Evolutionary conservation across 805 yeast genomes (phyloP).

Genomic region (Metschnikowia arizonensis): DNA sequence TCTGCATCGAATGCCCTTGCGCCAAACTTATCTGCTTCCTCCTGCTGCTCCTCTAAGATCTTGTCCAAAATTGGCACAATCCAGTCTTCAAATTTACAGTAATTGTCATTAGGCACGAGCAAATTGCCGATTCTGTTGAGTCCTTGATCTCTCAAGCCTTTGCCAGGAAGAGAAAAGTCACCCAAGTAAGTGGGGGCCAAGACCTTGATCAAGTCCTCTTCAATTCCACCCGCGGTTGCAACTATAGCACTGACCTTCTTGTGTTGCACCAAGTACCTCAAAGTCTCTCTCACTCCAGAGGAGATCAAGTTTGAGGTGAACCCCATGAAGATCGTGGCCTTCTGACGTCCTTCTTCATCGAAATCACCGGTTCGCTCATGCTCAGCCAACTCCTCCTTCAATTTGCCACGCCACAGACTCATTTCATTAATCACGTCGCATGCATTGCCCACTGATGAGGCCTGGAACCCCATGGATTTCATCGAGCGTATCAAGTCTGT

Average conservation of each 20-base stretch:
- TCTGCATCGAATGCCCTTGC: slow-evolving; percentile 57
- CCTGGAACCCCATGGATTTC: slow-evolving; percentile 98
- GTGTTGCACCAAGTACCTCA: slow-evolving; percentile 85
- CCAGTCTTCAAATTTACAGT: slow-evolving; percentile 98
- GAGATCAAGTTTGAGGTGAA: slow-evolving; percentile 94
- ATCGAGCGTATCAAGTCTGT: slow-evolving; percentile 72
- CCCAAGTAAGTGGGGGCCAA: slow-evolving; percentile 96
- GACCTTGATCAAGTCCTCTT: slow-evolving; percentile 94
- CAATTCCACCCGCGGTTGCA: slow-evolving; percentile 97
- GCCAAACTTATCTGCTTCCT: slow-evolving; percentile 48
- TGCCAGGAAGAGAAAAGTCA: slow-evolving; percentile 80
- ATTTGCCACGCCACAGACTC: slow-evolving; percentile 91
- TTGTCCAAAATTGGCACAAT: slow-evolving; percentile 88
- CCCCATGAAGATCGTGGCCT: slow-evolving; percentile 90
- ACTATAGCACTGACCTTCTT: slow-evolving; percentile 94
- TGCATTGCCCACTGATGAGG: slow-evolving; percentile 77
- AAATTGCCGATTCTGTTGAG: slow-evolving; percentile 97
- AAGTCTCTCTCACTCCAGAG: slow-evolving; percentile 88
- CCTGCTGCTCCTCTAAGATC: slow-evolving; percentile 86
- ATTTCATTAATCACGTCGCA: slow-evolving; percentile 90
- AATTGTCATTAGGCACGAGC: slow-evolving; percentile 95
- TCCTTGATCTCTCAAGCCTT: slow-evolving; percentile 84
- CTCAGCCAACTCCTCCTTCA: slow-evolving; percentile 62
- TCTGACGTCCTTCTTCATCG: slow-evolving; percentile 73
- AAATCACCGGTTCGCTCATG: slow-evolving; percentile 67